Evolutionary conservation across 441 rosid genomes (phyloP), one percentile per base, ranked within the genome.

Genomic region (Populus trichocarpa): DNA sequence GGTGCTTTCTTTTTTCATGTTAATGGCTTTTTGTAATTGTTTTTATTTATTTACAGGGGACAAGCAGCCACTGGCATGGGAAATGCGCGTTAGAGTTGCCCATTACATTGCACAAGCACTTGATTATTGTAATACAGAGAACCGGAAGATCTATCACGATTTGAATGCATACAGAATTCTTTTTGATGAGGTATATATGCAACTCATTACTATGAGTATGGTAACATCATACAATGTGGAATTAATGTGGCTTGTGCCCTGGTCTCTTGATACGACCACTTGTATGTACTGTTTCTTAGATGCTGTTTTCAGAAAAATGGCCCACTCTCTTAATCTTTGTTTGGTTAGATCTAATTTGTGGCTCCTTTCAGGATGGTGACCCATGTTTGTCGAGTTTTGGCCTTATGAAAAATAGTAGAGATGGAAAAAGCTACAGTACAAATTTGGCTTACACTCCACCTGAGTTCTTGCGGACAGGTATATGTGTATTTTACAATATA

Each of bases 391-490:
- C 99, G 70, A 92, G 97, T 86, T 96, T 92, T 83, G 99, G 99
- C 70, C 91, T 96, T 3, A 92, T 94, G 97, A 96, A 93, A 83
- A 96, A 96, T 83, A 94, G 99, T 76, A 81, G 97, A 71, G 97
- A 95, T 70, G 99, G 99, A 32, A 95, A 91, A 87, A 95, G 99
- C 86, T 95, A 95, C 80, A 93, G 98, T 74, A 96, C 98, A 30
- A 96, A 96, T 85, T 87, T 96, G 84, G 99, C 99, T 59, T 96
- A 92, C 81, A 96, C 99, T 77, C 99, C 98, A 23, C 98, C 99
- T 0, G 99, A 96, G 86, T 96, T 92, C 84, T 79, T 94, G 84
- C 89, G 98, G 81, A 93, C 97, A 20, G 97, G 99, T 92, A 79
- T 22, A 23, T 6, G n/a, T 53, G 61, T 53, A 53, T 16, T 53